These are phyloP conservation scores for Phialophora macrospora DNA, from an alignment of 2,329 filamentous ascomycete genomes.

Conservation along the genomic window DNA sequence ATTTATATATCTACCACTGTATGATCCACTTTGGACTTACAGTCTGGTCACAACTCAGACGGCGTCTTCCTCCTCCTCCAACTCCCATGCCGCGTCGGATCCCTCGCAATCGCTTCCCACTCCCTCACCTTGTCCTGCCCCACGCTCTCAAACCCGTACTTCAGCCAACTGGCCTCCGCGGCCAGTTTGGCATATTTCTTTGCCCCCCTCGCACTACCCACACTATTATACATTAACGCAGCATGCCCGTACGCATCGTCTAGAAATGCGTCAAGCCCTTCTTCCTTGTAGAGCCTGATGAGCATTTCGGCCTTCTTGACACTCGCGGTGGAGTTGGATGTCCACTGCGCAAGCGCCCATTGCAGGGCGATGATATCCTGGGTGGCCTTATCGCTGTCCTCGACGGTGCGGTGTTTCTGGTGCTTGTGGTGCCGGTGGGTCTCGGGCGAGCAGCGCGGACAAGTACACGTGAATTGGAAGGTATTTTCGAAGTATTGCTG, in stretches of 20 bases:
- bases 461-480: slow-evolving; percentile 35
- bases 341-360: slow-evolving; percentile 30
- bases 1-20: too few species aligned
- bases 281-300: slow-evolving; percentile 27
- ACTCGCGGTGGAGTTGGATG: slow-evolving; percentile 25
- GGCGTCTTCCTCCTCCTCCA: slow-evolving; percentile 31
- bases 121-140: slow-evolving; percentile 9
- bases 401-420: slow-evolving; percentile 1
- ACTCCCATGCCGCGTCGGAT: slow-evolving; percentile 30
- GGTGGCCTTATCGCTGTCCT: slow-evolving; percentile 24
- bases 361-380: slow-evolving; percentile 30
- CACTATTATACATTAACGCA: slow-evolving; percentile 33
- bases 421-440: background rate
- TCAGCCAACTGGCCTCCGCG: slow-evolving; percentile 27
- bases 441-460: slow-evolving; percentile 27
- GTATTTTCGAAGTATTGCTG: slow-evolving; percentile 23
- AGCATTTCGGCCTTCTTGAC: slow-evolving; percentile 33
- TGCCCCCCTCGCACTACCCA: slow-evolving; percentile 28
- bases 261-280: slow-evolving; percentile 32
- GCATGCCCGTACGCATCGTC: slow-evolving; percentile 35
- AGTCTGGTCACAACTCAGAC: background rate
- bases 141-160: slow-evolving; percentile 23
- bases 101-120: slow-evolving; percentile 28
- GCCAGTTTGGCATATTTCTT: slow-evolving; percentile 34
- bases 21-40: background rate